phyloP scores from a whole-genome alignment of 306 rosid genomes.

The Vigna mungo region DNA sequence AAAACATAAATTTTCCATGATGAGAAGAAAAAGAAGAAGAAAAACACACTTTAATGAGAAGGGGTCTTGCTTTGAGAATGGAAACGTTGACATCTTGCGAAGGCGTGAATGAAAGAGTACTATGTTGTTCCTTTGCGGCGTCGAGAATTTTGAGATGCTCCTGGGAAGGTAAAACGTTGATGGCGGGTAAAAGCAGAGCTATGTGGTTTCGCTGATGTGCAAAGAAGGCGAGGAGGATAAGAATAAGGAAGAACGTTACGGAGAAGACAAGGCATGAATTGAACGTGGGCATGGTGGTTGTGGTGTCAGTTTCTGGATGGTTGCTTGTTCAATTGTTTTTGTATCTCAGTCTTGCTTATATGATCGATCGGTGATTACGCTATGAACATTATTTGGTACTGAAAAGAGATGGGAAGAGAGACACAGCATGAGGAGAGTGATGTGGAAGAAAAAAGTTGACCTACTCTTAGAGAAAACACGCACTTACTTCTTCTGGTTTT shows the following conservation, averaged over 20 bases:
- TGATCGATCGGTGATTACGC: background rate
- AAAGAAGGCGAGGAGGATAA: slow-evolving; percentile 25
- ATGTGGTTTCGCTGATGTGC: background rate
- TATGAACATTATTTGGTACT: background rate
- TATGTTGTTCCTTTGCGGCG: background rate
- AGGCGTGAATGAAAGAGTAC: background rate
- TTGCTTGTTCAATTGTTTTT: background rate
- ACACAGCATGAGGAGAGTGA: slow-evolving; percentile 21
- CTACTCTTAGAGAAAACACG: background rate
- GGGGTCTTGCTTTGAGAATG: background rate
- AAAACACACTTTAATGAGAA: slow-evolving; percentile 34
- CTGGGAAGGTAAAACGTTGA: background rate
- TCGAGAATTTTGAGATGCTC: slow-evolving; percentile 21
- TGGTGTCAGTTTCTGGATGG: slow-evolving; percentile 16
- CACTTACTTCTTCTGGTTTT: background rate
- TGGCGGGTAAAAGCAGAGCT: background rate
- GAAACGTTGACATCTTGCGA: background rate
- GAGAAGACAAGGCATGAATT: slow-evolving; percentile 38
- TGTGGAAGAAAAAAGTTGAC: slow-evolving; percentile 29
- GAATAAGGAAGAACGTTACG: background rate
- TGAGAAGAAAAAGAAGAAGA: background rate
- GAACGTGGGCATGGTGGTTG: slow-evolving; percentile 28
- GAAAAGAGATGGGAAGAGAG: slow-evolving; percentile 29
- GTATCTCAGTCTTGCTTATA: background rate
- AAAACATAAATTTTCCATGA: background rate